A percentile compares a stretch with the other conserved stretches of the same genome.
Conservation (phyloP, 2,329 filamentous ascomycete species). For the Nemania sp. region DNA sequence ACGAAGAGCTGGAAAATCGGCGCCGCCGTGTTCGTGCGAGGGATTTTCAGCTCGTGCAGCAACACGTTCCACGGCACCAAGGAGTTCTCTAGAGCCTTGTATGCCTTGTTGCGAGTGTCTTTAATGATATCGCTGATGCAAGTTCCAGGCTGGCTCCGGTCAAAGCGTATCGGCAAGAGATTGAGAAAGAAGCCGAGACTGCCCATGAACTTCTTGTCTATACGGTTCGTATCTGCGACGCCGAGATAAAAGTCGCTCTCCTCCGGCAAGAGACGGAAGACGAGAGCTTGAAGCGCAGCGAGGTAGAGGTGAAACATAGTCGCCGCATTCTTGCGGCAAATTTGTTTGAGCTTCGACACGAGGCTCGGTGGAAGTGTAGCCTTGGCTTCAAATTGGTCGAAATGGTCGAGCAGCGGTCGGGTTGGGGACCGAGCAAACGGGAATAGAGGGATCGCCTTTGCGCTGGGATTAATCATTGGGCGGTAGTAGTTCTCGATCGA, state of each 20-base stretch:
- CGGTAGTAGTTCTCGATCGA: too few species aligned
- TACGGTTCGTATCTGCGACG: conserved; percentile 3
- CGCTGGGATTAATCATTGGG: too few species aligned
- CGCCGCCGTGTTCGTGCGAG: conserved; percentile 41
- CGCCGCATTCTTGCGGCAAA: neutral
- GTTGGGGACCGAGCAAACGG: too few species aligned
- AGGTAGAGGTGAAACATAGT: conserved; percentile 3
- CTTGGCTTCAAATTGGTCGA: too few species aligned
- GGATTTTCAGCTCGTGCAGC: conserved; percentile 44
- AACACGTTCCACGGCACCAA: conserved; percentile 47
- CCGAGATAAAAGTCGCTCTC: neutral
- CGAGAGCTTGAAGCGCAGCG: neutral
- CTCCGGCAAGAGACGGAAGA: neutral
- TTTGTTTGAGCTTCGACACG: too few species aligned
- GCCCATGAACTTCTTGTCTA: conserved; percentile 1
- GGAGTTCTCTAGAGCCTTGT: conserved; percentile 43
- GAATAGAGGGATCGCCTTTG: too few species aligned
- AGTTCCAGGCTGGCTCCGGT: neutral
- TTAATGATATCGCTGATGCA: conserved; percentile 32
- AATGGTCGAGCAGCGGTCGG: too few species aligned
- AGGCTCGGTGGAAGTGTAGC: too few species aligned
- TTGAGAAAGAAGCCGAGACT: conserved; percentile 2
- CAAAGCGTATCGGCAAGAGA: conserved; percentile 5
- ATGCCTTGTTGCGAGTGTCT: conserved; percentile 31
- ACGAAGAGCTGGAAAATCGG: conserved; percentile 49